Conservation (phyloP, 2,329 filamentous ascomycete species). For the Exutisphaerella laricina region DNA sequence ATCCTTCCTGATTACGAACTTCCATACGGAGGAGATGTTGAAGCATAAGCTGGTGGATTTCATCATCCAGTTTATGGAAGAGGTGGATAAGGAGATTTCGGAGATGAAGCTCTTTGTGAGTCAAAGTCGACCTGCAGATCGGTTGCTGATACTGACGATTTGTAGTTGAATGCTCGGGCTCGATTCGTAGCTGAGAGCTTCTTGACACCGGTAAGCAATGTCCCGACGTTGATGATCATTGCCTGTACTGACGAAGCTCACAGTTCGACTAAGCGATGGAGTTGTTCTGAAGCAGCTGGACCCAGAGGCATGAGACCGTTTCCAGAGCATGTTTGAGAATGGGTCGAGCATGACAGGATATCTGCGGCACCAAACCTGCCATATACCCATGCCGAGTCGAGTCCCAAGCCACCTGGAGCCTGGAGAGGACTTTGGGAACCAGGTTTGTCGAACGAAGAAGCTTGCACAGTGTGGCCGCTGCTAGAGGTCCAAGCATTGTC, state of each 20-base stretch:
- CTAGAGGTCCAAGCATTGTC: too few species aligned
- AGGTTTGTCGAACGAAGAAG: too few species aligned
- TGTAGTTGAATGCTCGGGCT: constrained; percentile 86
- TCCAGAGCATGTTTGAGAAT: too few species aligned
- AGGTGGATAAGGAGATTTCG: constrained; percentile 99
- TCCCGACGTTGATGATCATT: background rate
- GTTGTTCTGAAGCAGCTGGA: too few species aligned
- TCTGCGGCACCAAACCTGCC: too few species aligned
- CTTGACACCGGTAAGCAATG: constrained; percentile 70
- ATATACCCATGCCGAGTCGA: too few species aligned
- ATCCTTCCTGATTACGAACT: constrained; percentile 97
- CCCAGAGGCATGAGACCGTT: too few species aligned
- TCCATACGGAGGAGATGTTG: constrained; percentile 96
- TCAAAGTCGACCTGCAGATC: too few species aligned
- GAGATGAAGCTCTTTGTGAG: constrained; percentile 99
- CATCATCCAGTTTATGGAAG: constrained; percentile 99
- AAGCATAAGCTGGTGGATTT: constrained; percentile 99
- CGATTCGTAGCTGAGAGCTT: constrained; percentile 98
- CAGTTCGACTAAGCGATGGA: constrained; percentile 29
- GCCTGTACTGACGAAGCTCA: background rate
- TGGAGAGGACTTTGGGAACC: too few species aligned
- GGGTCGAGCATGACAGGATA: too few species aligned
- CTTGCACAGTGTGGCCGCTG: too few species aligned
- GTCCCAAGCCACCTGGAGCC: too few species aligned
- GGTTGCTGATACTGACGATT: constrained; percentile 32